A percentile compares a stretch with the other conserved stretches of the same genome.
phyloP scores from a whole-genome alignment of 768 basidiomycete genomes.

The Auriscalpium microsporum region DNA sequence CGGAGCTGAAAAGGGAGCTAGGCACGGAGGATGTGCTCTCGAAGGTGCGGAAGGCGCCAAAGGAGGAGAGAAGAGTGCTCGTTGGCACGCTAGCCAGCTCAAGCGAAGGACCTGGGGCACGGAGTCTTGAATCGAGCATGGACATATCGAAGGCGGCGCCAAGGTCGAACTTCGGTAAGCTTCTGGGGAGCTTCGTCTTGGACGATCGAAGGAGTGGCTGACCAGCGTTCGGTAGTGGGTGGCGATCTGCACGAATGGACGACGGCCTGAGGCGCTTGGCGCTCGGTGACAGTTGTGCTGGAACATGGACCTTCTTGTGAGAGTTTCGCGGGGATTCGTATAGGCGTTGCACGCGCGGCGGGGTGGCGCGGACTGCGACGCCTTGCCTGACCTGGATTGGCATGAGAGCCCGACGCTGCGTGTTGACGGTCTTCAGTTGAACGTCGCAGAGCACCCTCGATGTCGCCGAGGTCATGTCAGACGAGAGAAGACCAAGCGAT shows the following conservation, averaged over 20 bases:
- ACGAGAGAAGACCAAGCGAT: neutral
- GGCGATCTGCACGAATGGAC: neutral
- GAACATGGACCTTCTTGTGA: neutral
- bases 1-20: no score
- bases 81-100: no score
- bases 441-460: neutral
- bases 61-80: no score
- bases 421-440: neutral
- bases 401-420: neutral
- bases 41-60: no score
- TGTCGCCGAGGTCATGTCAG: neutral
- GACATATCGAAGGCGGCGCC: no score
- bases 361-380: neutral
- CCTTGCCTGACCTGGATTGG: neutral
- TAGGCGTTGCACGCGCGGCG: neutral
- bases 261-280: neutral
- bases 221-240: neutral
- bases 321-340: neutral
- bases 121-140: no score
- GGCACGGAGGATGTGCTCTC: no score
- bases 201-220: neutral
- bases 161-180: no score
- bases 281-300: neutral
- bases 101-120: no score
- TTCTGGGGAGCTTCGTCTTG: neutral